Conservation (phyloP, 108 stramenopile species). For the Cyclotella atomus region DNA sequence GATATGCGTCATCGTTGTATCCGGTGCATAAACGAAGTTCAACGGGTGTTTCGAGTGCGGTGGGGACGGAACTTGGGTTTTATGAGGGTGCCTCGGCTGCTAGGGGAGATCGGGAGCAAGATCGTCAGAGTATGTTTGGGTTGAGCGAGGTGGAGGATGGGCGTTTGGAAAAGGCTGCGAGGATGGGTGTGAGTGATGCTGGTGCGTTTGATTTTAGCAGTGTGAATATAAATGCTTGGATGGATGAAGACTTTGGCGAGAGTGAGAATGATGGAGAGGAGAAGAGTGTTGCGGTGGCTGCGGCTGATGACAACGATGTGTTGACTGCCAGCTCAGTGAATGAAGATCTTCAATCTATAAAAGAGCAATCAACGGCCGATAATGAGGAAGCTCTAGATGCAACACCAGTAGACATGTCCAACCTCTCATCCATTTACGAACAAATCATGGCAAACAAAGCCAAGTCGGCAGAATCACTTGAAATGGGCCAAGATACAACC, state of each 20-base stretch:
- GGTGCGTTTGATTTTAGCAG: constrained; percentile 56
- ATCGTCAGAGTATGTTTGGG: constrained; percentile 65
- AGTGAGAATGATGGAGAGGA: constrained; percentile 22
- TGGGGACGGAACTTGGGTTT: constrained; percentile 86
- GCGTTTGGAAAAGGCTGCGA: constrained; percentile 72
- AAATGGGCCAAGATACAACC: constrained; percentile 30
- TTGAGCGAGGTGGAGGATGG: constrained; percentile 52
- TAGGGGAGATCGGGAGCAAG: constrained; percentile 63
- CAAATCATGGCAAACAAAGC: constrained; percentile 67
- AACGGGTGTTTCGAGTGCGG: constrained; percentile 73
- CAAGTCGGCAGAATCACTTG: constrained; percentile 29
- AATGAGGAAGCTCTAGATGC: too few species aligned
- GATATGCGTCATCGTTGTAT: constrained; percentile 82
- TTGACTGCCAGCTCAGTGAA: not conserved
- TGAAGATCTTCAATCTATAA: too few species aligned
- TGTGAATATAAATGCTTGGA: too few species aligned
- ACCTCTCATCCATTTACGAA: constrained; percentile 59
- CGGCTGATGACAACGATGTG: not conserved
- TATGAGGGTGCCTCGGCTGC: constrained; percentile 83
- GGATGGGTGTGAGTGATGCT: constrained; percentile 65
- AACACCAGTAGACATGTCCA: too few species aligned
- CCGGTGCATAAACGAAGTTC: constrained; percentile 72
- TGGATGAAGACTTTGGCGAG: too few species aligned
- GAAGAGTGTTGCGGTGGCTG: constrained; percentile 1
- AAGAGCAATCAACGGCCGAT: too few species aligned